Percentiles rank a stretch among this genome's conserved stretches.
Conservation (phyloP, 2,329 filamentous ascomycete species). For the Pseudogymnoascus sp. region DNA sequence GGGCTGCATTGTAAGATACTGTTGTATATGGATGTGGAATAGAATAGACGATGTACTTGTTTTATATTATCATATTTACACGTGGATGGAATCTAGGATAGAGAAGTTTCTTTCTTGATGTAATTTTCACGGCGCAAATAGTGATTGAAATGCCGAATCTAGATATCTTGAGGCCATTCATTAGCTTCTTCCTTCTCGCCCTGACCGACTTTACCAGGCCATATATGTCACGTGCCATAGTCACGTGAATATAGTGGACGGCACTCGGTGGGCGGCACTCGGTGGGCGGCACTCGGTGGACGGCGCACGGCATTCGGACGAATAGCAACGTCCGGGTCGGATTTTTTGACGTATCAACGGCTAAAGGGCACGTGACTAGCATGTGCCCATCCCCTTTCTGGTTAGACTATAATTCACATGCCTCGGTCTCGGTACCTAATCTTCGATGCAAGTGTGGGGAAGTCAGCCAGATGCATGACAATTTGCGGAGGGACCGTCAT, state of each 20-base stretch:
- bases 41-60: constrained; percentile 3
- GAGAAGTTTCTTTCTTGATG: not conserved
- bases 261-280: no score
- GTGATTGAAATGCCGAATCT: not conserved
- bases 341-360: not conserved
- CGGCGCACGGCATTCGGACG: not conserved
- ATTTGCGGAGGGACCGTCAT: not conserved
- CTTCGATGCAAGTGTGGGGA: not conserved
- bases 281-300: no score
- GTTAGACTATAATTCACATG: not conserved
- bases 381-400: not conserved
- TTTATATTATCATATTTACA: constrained; percentile 3
- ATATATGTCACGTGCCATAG: no score
- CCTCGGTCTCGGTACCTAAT: not conserved
- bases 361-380: not conserved
- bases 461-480: not conserved
- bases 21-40: not conserved
- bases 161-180: not conserved
- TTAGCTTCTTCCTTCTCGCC: no score
- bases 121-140: not conserved
- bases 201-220: no score
- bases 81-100: not conserved
- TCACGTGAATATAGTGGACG: not conserved
- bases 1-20: constrained; percentile 4
- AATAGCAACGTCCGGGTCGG: not conserved